Evolutionary conservation across 1,284 basidiomycete species (phyloP).

Genomic region (Microbotryomycetes sp.): DNA sequence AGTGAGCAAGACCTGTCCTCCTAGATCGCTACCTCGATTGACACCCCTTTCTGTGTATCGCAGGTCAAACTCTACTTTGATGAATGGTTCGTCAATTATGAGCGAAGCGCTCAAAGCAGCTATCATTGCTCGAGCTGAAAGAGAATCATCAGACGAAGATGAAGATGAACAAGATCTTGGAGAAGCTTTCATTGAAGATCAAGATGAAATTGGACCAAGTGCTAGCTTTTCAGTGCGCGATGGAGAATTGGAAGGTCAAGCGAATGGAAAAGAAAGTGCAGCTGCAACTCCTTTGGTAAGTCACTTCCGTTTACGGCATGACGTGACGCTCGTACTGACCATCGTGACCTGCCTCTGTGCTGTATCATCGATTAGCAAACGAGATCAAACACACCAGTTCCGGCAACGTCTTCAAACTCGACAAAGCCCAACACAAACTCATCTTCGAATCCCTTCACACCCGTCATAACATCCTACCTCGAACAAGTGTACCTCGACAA

Average conservation of each 20-base stretch:
- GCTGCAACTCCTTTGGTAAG: not conserved
- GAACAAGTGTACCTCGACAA: constrained; percentile 69
- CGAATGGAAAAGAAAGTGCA: constrained; percentile 37
- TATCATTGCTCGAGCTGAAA: constrained; percentile 62
- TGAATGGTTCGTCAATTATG: constrained; percentile 10
- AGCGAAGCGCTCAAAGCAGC: constrained; percentile 19
- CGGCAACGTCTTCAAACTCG: too few relatives aligned
- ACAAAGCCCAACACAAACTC: too few relatives aligned
- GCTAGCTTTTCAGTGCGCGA: not conserved
- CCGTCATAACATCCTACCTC: constrained; percentile 44
- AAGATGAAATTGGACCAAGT: constrained; percentile 11
- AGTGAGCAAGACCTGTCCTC: constrained; percentile 44
- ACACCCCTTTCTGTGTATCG: constrained; percentile 6
- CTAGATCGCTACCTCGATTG: not conserved
- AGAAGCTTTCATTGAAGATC: constrained; percentile 30
- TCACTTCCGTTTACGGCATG: constrained; percentile 53
- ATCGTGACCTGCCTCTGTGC: constrained; percentile 46
- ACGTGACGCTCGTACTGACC: constrained; percentile 45
- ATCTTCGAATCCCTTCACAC: constrained; percentile 6
- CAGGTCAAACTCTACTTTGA: too few relatives aligned
- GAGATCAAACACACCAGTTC: too few relatives aligned
- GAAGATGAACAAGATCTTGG: constrained; percentile 51
- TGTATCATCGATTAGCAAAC: constrained; percentile 45
- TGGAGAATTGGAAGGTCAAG: constrained; percentile 20
- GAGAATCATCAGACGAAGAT: constrained; percentile 57